Evolutionary conservation across 2,329 filamentous ascomycete genomes (phyloP).

Genomic region (Fusarium chaquense): DNA sequence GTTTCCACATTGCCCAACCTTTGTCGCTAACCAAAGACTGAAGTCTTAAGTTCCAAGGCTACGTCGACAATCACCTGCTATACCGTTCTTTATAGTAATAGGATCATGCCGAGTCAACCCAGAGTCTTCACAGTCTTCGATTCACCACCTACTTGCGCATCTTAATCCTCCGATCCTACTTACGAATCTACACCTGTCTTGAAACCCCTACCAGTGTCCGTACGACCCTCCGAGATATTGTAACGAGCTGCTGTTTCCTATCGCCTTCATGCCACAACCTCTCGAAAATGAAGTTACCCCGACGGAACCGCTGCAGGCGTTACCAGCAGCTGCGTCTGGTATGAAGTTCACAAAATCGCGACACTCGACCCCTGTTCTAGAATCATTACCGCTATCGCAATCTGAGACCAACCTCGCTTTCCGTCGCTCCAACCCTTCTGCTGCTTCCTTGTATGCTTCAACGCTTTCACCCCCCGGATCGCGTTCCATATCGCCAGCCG

Average conservation of each 20-base stretch:
- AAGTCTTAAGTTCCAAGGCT: slow-evolving; percentile 24
- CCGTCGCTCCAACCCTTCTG: slow-evolving; percentile 66
- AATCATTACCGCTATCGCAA: slow-evolving; percentile 60
- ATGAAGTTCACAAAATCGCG: slow-evolving; percentile 72
- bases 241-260: slow-evolving; percentile 30
- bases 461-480: slow-evolving; percentile 76
- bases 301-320: slow-evolving; percentile 75
- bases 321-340: slow-evolving; percentile 73
- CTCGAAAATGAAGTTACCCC: slow-evolving; percentile 70
- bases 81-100: slow-evolving; percentile 30
- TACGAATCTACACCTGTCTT: slow-evolving; percentile 1
- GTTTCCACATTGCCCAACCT: slow-evolving; percentile 47
- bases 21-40: slow-evolving; percentile 26
- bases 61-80: slow-evolving; percentile 21
- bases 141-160: slow-evolving; percentile 41
- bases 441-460: slow-evolving; percentile 73
- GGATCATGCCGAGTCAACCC: slow-evolving; percentile 49
- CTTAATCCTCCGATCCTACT: slow-evolving; percentile 40
- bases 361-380: slow-evolving; percentile 65
- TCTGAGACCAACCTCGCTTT: slow-evolving; percentile 67
- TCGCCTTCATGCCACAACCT: slow-evolving; percentile 74
- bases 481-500: slow-evolving; percentile 74
- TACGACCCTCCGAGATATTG: slow-evolving; percentile 25
- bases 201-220: slow-evolving; percentile 15
- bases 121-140: slow-evolving; percentile 39